phyloP scores from a whole-genome alignment of 148 eudicot genomes.

The Linanthus parryae region DNA sequence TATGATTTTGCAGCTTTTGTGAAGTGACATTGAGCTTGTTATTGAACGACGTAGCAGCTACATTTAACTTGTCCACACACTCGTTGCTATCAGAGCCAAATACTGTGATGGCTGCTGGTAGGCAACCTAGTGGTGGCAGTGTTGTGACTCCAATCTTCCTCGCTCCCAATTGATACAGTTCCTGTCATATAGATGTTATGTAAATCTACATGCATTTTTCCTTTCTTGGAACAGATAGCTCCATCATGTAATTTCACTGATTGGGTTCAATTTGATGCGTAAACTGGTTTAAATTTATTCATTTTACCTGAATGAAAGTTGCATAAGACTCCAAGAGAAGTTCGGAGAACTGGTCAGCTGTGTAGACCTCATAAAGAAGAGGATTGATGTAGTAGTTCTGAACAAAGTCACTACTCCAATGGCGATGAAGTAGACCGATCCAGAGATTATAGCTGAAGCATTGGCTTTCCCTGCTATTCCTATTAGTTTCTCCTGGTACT shows the following conservation, averaged over 20 bases:
- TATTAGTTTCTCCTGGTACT: slow-evolving; percentile 40
- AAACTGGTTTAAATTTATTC: too few species aligned
- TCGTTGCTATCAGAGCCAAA: slow-evolving; percentile 45
- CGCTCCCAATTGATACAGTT: slow-evolving; percentile 51
- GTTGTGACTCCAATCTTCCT: slow-evolving; percentile 57
- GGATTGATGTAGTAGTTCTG: slow-evolving; percentile 68
- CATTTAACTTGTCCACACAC: slow-evolving; percentile 46
- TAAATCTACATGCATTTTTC: too few species aligned
- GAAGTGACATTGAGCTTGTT: slow-evolving; percentile 50
- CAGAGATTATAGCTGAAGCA: slow-evolving; percentile 41
- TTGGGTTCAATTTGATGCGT: too few species aligned
- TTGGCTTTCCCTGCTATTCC: slow-evolving; percentile 35
- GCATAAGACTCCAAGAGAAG: slow-evolving; percentile 35
- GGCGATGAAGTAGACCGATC: slow-evolving; percentile 39
- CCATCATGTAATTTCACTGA: too few species aligned
- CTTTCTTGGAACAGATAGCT: too few species aligned
- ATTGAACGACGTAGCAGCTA: slow-evolving; percentile 44
- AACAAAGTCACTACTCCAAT: slow-evolving; percentile 60
- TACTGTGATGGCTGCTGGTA: slow-evolving; percentile 58
- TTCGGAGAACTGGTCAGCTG: slow-evolving; percentile 40
- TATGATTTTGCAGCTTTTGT: slow-evolving; percentile 28
- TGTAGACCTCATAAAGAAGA: slow-evolving; percentile 41
- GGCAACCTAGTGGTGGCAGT: slow-evolving; percentile 58
- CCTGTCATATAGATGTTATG: too few species aligned
- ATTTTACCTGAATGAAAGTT: slow-evolving; percentile 46